Evolutionary conservation across 2,329 filamentous ascomycete species (phyloP), one percentile per base, ranked within the genome.

Genomic region (Exutisphaerella laricina): DNA sequence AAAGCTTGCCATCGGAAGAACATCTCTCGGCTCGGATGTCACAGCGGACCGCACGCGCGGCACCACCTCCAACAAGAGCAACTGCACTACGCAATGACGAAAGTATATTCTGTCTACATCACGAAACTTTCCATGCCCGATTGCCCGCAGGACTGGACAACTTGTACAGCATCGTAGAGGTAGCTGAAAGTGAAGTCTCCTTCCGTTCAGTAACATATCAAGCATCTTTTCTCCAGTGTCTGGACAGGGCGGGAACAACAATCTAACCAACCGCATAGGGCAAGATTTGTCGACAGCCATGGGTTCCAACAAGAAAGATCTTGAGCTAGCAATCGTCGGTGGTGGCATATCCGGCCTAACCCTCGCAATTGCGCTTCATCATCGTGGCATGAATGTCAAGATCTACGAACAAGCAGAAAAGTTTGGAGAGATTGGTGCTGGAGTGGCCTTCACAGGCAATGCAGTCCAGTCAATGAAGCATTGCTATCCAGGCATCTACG

Each of bases 391-490:
- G 25, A 60, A 64, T 2, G 63, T 76, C 26, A 66, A 66, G 17
- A 69, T 82, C 48, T 82, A 78, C 54, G 78, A 82, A 59, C 67
- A 74, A 8, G 75, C 76, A 0, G 41, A 65, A 0, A 62, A 63
- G 9, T 81, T 80, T 48, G 68, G 67, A 23, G 77, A 80, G 55
- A 74, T 80, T 21, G 77, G 78, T 2, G 74, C 76, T 2, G 79
- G 77, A 4, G 68, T 81, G 1, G 69, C 71, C 2, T 71, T 81
- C 34, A 74, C 74, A 1, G 71, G 75, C 25, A 79, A 79, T 48
- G 72, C 75, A 3, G 46, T 55, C 4, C 70, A 71, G 16, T 74
- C 77, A 3, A 74, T 82, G 70, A 63, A 67, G 12, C 60, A 74
- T 4, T 72, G 79, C 49, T 70, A 72, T 28, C 71, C 73, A 1